These are phyloP conservation scores for Sinapis alba DNA, from an alignment of 441 rosid species.

Conservation along the genomic window DNA sequence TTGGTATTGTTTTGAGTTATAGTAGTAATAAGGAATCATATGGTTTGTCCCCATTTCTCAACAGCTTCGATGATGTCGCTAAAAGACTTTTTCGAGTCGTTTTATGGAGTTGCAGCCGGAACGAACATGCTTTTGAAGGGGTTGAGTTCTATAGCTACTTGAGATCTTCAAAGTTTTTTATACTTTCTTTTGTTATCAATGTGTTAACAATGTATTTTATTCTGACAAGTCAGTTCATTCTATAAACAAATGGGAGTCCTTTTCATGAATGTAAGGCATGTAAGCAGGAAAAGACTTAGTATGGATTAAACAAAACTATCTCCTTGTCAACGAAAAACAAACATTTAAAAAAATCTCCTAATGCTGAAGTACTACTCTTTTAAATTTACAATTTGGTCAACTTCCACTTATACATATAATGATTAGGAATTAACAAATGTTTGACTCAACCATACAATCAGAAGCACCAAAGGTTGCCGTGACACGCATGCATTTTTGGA, in stretches of 20 bases:
- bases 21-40: background rate
- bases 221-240: background rate
- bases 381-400: background rate
- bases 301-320: background rate
- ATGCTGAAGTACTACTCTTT: background rate
- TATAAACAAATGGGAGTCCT: background rate
- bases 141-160: background rate
- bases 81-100: background rate
- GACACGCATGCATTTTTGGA: conserved; percentile 7
- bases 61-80: background rate
- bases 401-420: background rate
- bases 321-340: background rate
- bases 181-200: background rate
- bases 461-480: conserved; percentile 2
- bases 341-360: background rate
- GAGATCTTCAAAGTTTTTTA: background rate
- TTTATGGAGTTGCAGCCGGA: background rate
- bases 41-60: background rate
- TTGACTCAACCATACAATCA: background rate
- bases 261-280: conserved; percentile 9
- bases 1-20: background rate
- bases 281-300: conserved; percentile 5
- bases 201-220: background rate
- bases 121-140: background rate
- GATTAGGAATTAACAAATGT: background rate